Evolutionary conservation across 2,329 filamentous ascomycete genomes (phyloP), one percentile per base, ranked within the genome.

Genomic region (Amylocarpus encephaloides): DNA sequence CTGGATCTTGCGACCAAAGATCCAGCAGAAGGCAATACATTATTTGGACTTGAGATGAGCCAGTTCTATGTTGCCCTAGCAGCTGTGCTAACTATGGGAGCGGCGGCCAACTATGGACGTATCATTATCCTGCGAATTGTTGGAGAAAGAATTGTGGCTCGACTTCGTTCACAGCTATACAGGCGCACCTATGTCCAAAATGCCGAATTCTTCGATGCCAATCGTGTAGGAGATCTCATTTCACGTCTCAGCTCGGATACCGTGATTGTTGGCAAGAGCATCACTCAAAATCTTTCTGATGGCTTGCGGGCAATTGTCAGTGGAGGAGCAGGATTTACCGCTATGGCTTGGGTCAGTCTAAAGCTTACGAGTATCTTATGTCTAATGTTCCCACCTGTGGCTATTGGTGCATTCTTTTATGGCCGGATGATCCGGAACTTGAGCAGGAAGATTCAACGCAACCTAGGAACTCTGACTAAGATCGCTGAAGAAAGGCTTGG

Each of bases 131-230:
- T 98, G 18, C 83, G 93, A 22, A 93, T 97, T 54, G 88, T 98
- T 6, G 94, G 93, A 56, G 93, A 98, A 70, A 80, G 93, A 38
- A 93, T 98, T 51, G 93, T 98, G 48, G 85, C 92, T 10, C 82
- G 92, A 59, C 76, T 98, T 49, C 82, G 93, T 53, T 92, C 91
- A 13, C 86, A 89, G 65, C 80, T 98, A 3, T 98, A 95, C 72
- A 82, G 89, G 58, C 82, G 86, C 57, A 98, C 93, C 0, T 95
- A 94, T 61, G 79, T 93, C n/a, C 93, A 98, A 68, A 93, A 98
- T 68, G 93, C 93, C 51, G 93, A 97, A 64, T 98, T 98, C 72
- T 98, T 98, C 65, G 93, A 98, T 66, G 93, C 93, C 35, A 98
- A 98, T 71, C 81, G 93, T 22, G 91, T 96, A 22, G 93, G 93